These are phyloP conservation scores for Tritrichomonas foetus DNA, from an alignment of 208 protist species.

Conservation along the genomic window DNA sequence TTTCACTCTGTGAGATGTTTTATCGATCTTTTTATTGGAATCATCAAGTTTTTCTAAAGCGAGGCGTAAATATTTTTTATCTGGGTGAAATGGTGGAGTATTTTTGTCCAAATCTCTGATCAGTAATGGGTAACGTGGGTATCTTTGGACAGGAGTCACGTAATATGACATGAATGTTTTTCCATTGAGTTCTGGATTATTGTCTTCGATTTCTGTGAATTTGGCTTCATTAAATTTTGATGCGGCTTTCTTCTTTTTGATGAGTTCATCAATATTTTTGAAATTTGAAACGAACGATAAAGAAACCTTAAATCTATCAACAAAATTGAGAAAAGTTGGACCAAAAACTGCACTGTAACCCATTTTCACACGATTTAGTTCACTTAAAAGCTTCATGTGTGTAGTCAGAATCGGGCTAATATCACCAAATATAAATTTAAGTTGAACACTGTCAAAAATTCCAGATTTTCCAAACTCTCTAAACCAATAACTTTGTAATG, in stretches of 20 bases:
- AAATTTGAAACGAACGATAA: neutral
- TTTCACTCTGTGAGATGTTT: neutral
- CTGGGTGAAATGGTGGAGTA: conserved; percentile 58
- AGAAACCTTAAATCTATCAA: neutral
- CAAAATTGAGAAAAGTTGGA: neutral
- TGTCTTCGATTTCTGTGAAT: neutral
- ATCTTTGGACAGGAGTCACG: conserved; percentile 2
- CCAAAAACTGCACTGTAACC: neutral
- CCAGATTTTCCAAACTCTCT: neutral
- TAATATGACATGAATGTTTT: neutral
- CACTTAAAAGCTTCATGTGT: neutral
- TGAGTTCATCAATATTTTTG: neutral
- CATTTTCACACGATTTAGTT: neutral
- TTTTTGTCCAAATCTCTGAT: neutral
- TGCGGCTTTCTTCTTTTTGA: neutral
- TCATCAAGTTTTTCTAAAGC: neutral
- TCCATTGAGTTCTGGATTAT: neutral
- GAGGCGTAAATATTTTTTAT: neutral
- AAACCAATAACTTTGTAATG: neutral
- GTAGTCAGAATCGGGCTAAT: neutral
- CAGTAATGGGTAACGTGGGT: neutral
- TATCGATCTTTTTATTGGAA: neutral
- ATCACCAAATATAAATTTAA: neutral
- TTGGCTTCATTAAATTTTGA: neutral
- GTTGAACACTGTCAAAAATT: neutral